Percentiles rank a stretch among this genome's conserved stretches.
phyloP scores from a whole-genome alignment of 2,329 filamentous ascomycete genomes.

The Intubia oerlemansii region DNA sequence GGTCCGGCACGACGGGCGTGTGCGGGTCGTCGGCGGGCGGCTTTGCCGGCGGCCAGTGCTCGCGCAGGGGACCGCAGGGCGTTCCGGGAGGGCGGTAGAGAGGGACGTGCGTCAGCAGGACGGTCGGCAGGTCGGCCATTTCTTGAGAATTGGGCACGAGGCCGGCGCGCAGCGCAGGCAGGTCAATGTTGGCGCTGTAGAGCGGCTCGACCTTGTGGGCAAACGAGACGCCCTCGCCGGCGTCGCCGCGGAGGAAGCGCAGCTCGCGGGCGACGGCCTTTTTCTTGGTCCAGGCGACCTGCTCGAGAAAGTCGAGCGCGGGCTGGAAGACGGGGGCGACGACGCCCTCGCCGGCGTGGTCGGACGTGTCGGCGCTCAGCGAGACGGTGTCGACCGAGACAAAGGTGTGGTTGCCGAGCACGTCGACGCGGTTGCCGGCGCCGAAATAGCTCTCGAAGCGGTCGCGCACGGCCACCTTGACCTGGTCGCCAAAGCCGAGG shows the following conservation, averaged over 20 bases:
- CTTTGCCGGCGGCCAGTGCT: slow-evolving; percentile 56
- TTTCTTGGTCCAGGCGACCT: slow-evolving; percentile 40
- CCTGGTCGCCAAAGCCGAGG: slow-evolving; percentile 68
- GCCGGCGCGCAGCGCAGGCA: slow-evolving; percentile 7
- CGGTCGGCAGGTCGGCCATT: slow-evolving; percentile 54
- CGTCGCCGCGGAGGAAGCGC: slow-evolving; percentile 37
- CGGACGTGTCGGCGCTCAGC: slow-evolving; percentile 46
- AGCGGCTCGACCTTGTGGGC: slow-evolving; percentile 38
- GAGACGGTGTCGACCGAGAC: slow-evolving; percentile 82
- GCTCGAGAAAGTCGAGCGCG: slow-evolving; percentile 52
- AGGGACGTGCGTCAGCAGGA: slow-evolving; percentile 81
- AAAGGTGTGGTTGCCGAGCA: slow-evolving; percentile 88
- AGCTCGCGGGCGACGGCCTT: slow-evolving; percentile 51
- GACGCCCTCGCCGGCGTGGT: slow-evolving; percentile 27
- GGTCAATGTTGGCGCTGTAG: slow-evolving; percentile 21
- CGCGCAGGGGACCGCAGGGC: slow-evolving; percentile 69
- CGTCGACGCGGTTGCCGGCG: slow-evolving; percentile 72
- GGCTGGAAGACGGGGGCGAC: slow-evolving; percentile 50
- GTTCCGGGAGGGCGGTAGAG: slow-evolving; percentile 65
- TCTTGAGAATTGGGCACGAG: too few species aligned
- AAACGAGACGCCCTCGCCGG: slow-evolving; percentile 31
- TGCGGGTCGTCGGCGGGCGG: slow-evolving; percentile 22
- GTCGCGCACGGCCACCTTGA: slow-evolving; percentile 60
- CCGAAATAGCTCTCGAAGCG: slow-evolving; percentile 81
- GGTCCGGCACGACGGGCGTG: slow-evolving; percentile 32